These are phyloP conservation scores for Podospora tetraspora DNA, from an alignment of 495 filamentous ascomycete genomes.

Conservation along the genomic window DNA sequence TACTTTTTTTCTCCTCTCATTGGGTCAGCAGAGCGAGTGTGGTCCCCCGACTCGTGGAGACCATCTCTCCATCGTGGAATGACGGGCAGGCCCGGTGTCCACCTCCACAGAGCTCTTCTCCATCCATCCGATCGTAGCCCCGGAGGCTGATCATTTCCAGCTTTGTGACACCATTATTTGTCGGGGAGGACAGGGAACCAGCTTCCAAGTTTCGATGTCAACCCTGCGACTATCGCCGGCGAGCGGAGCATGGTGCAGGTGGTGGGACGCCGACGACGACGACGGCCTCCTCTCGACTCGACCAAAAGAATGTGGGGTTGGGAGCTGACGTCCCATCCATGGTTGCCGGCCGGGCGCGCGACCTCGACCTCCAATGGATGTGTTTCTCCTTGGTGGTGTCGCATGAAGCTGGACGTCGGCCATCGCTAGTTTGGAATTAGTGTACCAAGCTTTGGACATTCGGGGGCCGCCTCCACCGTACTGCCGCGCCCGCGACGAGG, in stretches of 20 bases:
- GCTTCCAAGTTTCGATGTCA: background rate
- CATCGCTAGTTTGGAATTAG: conserved; percentile 12
- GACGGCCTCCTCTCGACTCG: background rate
- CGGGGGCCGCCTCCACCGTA: conserved; percentile 1
- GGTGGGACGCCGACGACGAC: background rate
- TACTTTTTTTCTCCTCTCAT: background rate
- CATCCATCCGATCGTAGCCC: background rate
- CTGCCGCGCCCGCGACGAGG: background rate
- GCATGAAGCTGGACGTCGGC: conserved; percentile 3
- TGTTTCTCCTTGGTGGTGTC: background rate
- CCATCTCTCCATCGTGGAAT: background rate
- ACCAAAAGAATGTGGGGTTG: background rate
- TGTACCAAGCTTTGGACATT: conserved; percentile 11
- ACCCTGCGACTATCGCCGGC: background rate
- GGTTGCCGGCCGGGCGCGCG: background rate
- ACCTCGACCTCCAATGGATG: background rate
- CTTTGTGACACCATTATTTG: background rate
- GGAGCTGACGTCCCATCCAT: background rate
- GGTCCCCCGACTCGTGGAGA: background rate
- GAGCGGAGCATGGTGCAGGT: background rate
- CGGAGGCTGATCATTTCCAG: background rate
- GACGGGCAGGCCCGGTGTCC: background rate
- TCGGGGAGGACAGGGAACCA: background rate
- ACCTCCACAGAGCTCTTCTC: background rate
- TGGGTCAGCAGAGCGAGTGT: background rate